Percentiles rank a stretch among this genome's conserved stretches.
These are phyloP conservation scores for Miamiensis avidus DNA, from an alignment of 169 alveolate species.

Conservation along the genomic window DNA sequence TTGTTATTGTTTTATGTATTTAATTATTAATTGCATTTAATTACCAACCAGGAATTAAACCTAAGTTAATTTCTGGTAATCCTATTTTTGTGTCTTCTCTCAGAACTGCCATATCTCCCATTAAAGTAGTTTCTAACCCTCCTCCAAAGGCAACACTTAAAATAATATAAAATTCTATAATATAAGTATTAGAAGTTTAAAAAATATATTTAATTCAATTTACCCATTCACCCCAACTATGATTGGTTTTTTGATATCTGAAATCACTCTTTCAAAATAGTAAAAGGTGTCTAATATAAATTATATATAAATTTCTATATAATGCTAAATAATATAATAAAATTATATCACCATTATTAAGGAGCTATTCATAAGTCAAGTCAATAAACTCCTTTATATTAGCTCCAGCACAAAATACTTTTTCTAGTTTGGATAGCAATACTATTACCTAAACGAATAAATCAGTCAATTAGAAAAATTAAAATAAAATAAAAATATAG, in stretches of 20 bases:
- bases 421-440: constrained; percentile 14
- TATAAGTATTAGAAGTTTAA: background rate
- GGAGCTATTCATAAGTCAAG: background rate
- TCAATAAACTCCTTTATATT: constrained; percentile 17
- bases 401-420: constrained; percentile 35
- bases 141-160: constrained; percentile 11
- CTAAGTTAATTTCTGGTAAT: constrained; percentile 76
- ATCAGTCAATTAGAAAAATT: too few species aligned
- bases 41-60: constrained; percentile 71
- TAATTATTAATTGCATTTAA: too few species aligned
- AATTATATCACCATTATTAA: background rate
- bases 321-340: too few species aligned
- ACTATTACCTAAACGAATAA: constrained; percentile 12
- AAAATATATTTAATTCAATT: background rate
- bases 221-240: constrained; percentile 4
- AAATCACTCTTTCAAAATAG: constrained; percentile 1
- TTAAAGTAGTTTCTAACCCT: constrained; percentile 67
- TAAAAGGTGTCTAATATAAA: constrained; percentile 7
- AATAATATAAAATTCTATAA: background rate
- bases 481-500: too few species aligned
- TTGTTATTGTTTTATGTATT: too few species aligned
- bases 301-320: too few species aligned
- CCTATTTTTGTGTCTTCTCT: constrained; percentile 77
- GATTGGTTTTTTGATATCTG: constrained; percentile 2
- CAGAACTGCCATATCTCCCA: constrained; percentile 72